These are phyloP conservation scores for Cryptococcus floricola DNA, from an alignment of 1,284 basidiomycete genomes.

Conservation along the genomic window DNA sequence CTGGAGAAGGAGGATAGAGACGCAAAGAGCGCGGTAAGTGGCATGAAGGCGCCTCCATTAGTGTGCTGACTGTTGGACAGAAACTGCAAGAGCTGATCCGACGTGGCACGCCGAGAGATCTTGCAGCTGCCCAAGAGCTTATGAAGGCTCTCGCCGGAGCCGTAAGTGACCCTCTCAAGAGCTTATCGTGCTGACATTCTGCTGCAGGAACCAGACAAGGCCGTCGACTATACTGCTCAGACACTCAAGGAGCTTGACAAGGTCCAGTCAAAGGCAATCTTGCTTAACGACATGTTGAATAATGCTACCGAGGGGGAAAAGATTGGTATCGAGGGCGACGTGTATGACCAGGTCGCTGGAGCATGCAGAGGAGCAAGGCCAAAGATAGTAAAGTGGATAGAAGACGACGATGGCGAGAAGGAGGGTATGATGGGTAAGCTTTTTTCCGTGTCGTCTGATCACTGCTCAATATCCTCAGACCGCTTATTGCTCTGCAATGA, in stretches of 20 bases:
- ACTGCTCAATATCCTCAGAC: conserved; percentile 54
- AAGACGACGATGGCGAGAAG: conserved; percentile 69
- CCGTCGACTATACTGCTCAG: conserved; percentile 87
- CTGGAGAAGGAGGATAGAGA: conserved; percentile 92
- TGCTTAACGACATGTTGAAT: conserved; percentile 95
- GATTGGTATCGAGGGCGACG: conserved; percentile 80
- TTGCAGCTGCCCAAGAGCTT: conserved; percentile 92
- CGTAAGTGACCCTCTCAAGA: conserved; percentile 36
- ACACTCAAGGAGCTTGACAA: conserved; percentile 88
- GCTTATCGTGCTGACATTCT: neutral
- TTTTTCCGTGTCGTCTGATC: neutral
- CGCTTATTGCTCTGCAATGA: conserved; percentile 95
- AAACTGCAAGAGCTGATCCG: conserved; percentile 98
- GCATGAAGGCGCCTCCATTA: neutral
- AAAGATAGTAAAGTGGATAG: conserved; percentile 96
- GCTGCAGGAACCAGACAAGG: conserved; percentile 76
- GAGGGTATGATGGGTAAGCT: conserved; percentile 79
- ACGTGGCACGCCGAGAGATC: conserved; percentile 88
- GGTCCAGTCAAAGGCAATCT: conserved; percentile 86
- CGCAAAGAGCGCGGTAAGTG: conserved; percentile 74
- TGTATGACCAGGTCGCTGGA: conserved; percentile 90
- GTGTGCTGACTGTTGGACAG: conserved; percentile 26
- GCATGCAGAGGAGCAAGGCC: conserved; percentile 82
- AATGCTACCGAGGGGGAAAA: conserved; percentile 78
- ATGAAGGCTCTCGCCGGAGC: conserved; percentile 97